phyloP scores from a whole-genome alignment of 139 green algal genomes.

The Eudorina sp. region DNA sequence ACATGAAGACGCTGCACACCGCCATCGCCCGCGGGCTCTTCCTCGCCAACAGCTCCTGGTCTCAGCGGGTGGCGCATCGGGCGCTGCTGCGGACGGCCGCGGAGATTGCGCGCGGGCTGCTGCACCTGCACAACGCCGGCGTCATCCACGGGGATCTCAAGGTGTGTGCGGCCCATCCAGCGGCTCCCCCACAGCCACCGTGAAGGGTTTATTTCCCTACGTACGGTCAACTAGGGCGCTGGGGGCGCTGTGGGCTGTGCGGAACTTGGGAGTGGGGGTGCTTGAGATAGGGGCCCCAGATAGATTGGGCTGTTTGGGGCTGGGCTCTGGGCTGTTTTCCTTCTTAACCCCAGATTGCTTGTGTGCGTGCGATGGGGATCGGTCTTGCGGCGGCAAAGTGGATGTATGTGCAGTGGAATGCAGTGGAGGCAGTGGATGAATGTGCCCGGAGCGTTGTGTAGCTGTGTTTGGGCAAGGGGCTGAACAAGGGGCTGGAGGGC shows the following conservation, averaged over 20 bases:
- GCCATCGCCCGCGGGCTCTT: conserved; percentile 8
- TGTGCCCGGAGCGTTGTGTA: too few species aligned
- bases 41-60: neutral
- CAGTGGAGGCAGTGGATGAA: too few species aligned
- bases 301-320: neutral
- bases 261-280: too few species aligned
- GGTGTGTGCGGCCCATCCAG: neutral
- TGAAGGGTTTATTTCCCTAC: neutral
- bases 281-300: too few species aligned
- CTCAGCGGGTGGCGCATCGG: neutral
- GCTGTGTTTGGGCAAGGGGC: too few species aligned
- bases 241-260: neutral
- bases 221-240: neutral
- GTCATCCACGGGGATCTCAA: conserved; percentile 46
- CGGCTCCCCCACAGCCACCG: neutral
- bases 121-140: conserved; percentile 19
- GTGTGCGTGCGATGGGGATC: too few species aligned
- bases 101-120: conserved; percentile 26
- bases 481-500: too few species aligned
- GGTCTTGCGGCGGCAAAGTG: too few species aligned
- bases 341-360: too few species aligned
- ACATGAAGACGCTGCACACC: neutral
- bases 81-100: conserved; percentile 16
- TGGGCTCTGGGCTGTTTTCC: neutral
- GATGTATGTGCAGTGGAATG: too few species aligned